Base-by-base conservation (phyloP, 2,329 filamentous ascomycete species). In the Aspergillus puulaauensis region DNA sequence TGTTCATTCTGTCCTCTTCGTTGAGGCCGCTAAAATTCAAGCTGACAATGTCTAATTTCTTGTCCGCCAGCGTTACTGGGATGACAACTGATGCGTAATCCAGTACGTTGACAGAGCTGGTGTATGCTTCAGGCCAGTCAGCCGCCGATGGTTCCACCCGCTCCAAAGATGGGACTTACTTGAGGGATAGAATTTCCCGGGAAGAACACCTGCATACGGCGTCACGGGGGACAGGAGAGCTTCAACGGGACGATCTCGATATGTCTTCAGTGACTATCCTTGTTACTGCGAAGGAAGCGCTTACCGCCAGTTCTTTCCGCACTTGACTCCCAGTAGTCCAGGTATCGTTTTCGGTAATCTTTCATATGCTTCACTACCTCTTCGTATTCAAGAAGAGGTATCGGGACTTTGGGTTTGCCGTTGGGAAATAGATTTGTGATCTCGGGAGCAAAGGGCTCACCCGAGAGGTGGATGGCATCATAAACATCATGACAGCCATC, bases 401-500 rank as follows among this genome's bases (percentile, higher is more conserved):
- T 15, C 31, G 54, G 46, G 4, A 40, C 39, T 27, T 40, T 50
- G 15, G 54, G 54, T 41, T 51, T 56, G 47, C 47, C 47, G 21
- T 56, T 56, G 19, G 54, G 54, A 19, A 56, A 56, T 15, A 56
- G 54, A 33, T 51, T 56, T 21, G 11, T 46, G 40, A 56, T 56
- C 23, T 56, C 54, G 8, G 54, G 54, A 24, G 23, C 54, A 35
- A 56, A 56, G 5, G 54, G 54, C 33, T 56, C 54, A 6, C 47
- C 54, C 9, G 54, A 56, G 15, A 56, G 54, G 9, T 39, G 47
- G 23, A 51, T 19, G 27, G 54, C 54, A 11, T 56, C 54, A 46
- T 56, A 56, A 31, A 56, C 54, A 40, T 56, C 54, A 39, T 43
- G 40, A 40, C 54, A 56, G 6, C 54, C 54, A 51, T 56, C 47